Evolutionary conservation across 2,329 filamentous ascomycete genomes (phyloP), one percentile per base, ranked within the genome.

Genomic region (Coleophoma eucalyptorum): DNA sequence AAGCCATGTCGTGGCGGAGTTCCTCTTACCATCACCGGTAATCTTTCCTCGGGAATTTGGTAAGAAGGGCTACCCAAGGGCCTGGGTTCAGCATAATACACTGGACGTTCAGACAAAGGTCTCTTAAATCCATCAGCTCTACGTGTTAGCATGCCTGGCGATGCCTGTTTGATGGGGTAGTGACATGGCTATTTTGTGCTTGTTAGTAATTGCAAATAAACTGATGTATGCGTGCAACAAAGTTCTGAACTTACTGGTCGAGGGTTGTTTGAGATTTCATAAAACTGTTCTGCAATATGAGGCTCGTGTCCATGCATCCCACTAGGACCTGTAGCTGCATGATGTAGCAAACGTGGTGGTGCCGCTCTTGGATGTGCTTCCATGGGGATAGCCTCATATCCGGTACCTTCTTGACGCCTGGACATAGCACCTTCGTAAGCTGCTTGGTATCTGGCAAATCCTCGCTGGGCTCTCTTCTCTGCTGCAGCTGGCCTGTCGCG

Each of bases 401-500:
- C 20, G 16, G 46, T 15, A 18, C 16, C 31, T 34, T 43, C n/a
- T 20, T 62, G 55, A 44, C 54, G 58, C 46, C 65, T 56, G 31
- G 53, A 55, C 6, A 63, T 19, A 19, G 65, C 65, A 33, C 66
- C 56, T n/a, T 66, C 55, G 58, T 60, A 67, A n/a, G 65, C 65
- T 38, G 64, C 62, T 48, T 62, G 62, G 48, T 67, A 67, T 19
- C 65, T 59, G 46, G 63, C 62, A 48, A 66, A 65, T 15, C 65
- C 62, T 35, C 59, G 58, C 34, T 62, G 61, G 2, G 56, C 51
- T 46, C 51, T 62, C 48, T 57, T 63, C 13, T 58, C 51, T 41
- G 48, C 46, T 37, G 32, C 11, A 20, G 15, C 43, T 21, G 5
- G 43, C 34, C 43, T 50, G 32, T 54, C 58, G 15, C 55, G 57